phyloP scores from a whole-genome alignment of 192 early-diverging fungal species.

The Coemansia sp. region DNA sequence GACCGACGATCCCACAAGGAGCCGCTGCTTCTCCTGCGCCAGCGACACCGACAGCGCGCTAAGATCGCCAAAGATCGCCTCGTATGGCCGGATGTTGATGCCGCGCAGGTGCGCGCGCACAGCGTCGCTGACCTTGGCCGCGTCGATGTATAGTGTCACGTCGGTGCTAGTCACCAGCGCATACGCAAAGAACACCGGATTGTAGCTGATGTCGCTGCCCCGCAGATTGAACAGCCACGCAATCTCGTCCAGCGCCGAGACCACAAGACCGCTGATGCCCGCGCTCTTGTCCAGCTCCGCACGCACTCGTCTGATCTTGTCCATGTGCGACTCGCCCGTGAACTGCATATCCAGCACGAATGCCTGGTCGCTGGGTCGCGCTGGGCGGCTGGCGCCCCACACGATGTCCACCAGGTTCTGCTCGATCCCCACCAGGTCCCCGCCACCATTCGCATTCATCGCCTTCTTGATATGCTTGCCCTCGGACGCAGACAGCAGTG shows the following conservation, averaged over 20 bases:
- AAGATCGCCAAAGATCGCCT: conserved; percentile 76
- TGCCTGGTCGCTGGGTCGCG: conserved; percentile 65
- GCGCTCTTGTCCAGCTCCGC: conserved; percentile 61
- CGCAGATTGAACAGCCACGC: conserved; percentile 97
- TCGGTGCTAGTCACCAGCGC: conserved; percentile 72
- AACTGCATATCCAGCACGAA: conserved; percentile 71
- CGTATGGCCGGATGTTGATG: conserved; percentile 72
- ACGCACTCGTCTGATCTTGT: conserved; percentile 75
- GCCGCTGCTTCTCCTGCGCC: conserved; percentile 38
- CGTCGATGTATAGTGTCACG: conserved; percentile 77
- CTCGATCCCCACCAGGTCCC: conserved; percentile 66
- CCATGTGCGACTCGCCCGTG: conserved; percentile 59
- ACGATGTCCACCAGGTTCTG: conserved; percentile 85
- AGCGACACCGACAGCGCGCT: conserved; percentile 24
- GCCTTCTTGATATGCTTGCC: conserved; percentile 59
- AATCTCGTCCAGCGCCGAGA: conserved; percentile 92
- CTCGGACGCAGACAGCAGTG: conserved; percentile 73
- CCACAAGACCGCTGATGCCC: conserved; percentile 70
- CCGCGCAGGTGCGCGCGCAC: conserved; percentile 64
- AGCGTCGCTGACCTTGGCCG: conserved; percentile 64
- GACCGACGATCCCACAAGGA: conserved; percentile 66
- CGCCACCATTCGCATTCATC: conserved; percentile 56
- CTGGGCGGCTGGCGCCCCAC: conserved; percentile 75
- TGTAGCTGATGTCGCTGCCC: conserved; percentile 93
- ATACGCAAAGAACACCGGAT: conserved; percentile 96